A percentile compares a stretch with the other conserved stretches of the same genome.
These are phyloP conservation scores for Malassezia equina DNA, from an alignment of 1,284 basidiomycete species.

Conservation along the genomic window DNA sequence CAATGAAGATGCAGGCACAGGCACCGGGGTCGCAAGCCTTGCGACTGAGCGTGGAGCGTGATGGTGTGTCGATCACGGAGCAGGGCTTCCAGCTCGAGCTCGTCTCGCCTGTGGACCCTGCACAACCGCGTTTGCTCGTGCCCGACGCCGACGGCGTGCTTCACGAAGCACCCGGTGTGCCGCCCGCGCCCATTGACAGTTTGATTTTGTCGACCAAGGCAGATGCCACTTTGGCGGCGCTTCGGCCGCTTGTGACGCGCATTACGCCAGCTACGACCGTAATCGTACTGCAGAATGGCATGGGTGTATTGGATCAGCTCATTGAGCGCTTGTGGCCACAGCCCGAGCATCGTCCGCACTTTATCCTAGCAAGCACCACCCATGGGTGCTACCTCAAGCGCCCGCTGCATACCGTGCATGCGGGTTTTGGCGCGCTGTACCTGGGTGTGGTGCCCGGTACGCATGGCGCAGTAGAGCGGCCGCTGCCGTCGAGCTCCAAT, in stretches of 20 bases:
- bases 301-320: constrained; percentile 78
- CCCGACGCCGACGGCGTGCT: constrained; percentile 23
- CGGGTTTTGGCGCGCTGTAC: constrained; percentile 62
- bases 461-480: constrained; percentile 9
- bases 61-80: constrained; percentile 25
- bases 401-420: constrained; percentile 60
- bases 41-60: constrained; percentile 20
- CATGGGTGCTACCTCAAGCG: constrained; percentile 59
- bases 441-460: constrained; percentile 69
- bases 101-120: constrained; percentile 7
- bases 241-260: constrained; percentile 59
- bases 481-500: not conserved
- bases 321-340: constrained; percentile 64
- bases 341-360: constrained; percentile 64
- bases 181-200: constrained; percentile 32
- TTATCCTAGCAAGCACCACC: constrained; percentile 71
- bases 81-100: constrained; percentile 27
- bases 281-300: constrained; percentile 77
- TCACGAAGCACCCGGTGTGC: constrained; percentile 19
- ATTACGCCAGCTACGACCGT: constrained; percentile 65
- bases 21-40: constrained; percentile 2
- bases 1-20: constrained; percentile 16
- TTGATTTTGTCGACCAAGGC: constrained; percentile 77
- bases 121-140: not conserved
- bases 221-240: constrained; percentile 56